Evolutionary conservation across 148 eudicot genomes (phyloP), one percentile per base, ranked within the genome.

Genomic region (Fagopyrum tataricum): DNA sequence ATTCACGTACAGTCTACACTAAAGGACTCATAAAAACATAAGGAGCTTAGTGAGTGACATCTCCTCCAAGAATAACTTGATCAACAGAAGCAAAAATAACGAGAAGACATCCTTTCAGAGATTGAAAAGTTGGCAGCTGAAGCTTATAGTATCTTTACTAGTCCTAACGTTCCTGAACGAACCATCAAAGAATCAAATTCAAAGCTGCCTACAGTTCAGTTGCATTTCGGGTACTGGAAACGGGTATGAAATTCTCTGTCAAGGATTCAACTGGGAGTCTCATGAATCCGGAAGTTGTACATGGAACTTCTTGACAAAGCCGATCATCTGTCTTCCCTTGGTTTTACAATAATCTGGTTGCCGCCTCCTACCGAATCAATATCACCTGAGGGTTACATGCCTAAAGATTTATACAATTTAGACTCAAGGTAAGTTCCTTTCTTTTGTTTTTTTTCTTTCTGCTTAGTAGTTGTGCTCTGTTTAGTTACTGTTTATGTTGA

Each of bases 321-420:
- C 59, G 77, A 79, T 7, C 86, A 90, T 55, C 72, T 96, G 74
- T 78, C 99, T 6, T 83, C 90, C 37, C 90, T 90, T 70, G 97
- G 97, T 75, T 92, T 96, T 74, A 96, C 94, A 6, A 84, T 87
- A 51, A 76, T 92, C 77, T 96, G 99, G 99, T 83, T 96, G 79
- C 99, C 97, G 40, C 99, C 99, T 6, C 99, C 99, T 13, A 96
- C 97, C 46, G 99, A 92, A 39, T 92, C 97, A 51, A 90, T 96
- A 44, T 88, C 99, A 48, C 97, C 97, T 23, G 99, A 96, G 84
- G 99, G 99, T 76, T 92, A 92, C 86, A 92, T 96, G 99, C 99
- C 99, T 4, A 86, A 72, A 79, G 99, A 96, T 84, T 85, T 96
- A 70, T 96, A 96, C 74, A 86, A 96, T 80, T 84, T 96, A 39